phyloP scores from a whole-genome alignment of 1,139 yeast species.

The Geotrichum europaeum region DNA sequence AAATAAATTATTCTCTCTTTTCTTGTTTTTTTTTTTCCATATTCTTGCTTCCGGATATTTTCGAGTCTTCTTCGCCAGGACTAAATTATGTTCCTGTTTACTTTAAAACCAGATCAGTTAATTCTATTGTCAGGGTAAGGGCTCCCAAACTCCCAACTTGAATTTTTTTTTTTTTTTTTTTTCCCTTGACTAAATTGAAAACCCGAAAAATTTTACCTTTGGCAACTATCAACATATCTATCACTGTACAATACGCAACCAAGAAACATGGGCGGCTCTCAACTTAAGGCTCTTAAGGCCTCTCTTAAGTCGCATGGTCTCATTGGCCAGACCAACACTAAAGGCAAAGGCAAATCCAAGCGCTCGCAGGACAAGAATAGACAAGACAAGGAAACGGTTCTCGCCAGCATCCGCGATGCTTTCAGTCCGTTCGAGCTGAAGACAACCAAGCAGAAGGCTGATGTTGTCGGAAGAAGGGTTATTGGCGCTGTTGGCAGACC shows the following conservation, averaged over 20 bases:
- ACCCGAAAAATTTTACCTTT: neutral
- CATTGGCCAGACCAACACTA: constrained; percentile 70
- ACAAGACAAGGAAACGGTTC: constrained; percentile 53
- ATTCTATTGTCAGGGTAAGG: neutral
- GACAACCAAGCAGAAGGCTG: constrained; percentile 56
- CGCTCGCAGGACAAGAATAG: constrained; percentile 56
- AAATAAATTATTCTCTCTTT: no score
- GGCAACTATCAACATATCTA: neutral
- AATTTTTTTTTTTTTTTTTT: constrained; percentile 4
- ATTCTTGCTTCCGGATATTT: no score
- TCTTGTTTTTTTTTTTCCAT: neutral
- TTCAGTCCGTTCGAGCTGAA: constrained; percentile 88
- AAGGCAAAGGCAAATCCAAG: constrained; percentile 44
- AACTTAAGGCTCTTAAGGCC: constrained; percentile 73
- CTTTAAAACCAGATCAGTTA: no score
- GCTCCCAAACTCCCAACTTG: constrained; percentile 7
- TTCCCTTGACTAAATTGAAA: neutral
- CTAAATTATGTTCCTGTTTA: no score
- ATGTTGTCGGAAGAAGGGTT: constrained; percentile 51
- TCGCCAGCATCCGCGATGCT: constrained; percentile 63
- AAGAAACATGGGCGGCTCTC: constrained; percentile 77
- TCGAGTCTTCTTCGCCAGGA: no score
- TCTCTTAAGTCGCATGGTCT: constrained; percentile 72
- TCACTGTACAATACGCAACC: neutral
- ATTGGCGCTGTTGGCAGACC: constrained; percentile 66